Evolutionary conservation across 495 filamentous ascomycete species (phyloP).

Genomic region (Aspergillus sclerotioniger): DNA sequence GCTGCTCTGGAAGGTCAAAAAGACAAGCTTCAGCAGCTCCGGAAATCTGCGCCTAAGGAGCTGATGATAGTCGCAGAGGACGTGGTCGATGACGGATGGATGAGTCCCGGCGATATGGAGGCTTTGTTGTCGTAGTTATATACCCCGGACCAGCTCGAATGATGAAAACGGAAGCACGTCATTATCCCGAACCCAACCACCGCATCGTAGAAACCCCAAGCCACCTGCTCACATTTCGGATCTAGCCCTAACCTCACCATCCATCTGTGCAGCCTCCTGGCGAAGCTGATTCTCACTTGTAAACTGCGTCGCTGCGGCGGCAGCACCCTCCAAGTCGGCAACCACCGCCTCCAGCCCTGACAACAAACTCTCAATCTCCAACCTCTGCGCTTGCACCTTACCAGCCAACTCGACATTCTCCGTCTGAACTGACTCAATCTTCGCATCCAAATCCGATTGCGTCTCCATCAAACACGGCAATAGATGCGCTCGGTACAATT

Average conservation of each 20-base stretch:
- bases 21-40: slow-evolving; percentile 39
- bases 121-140: slow-evolving; percentile 32
- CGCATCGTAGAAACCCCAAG: neutral
- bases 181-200: slow-evolving; percentile 1
- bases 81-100: slow-evolving; percentile 51
- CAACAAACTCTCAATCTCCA: slow-evolving; percentile 70
- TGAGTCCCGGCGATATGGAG: slow-evolving; percentile 36
- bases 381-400: slow-evolving; percentile 62
- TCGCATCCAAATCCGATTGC: slow-evolving; percentile 57
- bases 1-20: slow-evolving; percentile 44
- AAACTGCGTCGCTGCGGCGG: slow-evolving; percentile 44
- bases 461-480: slow-evolving; percentile 62
- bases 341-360: slow-evolving; percentile 63
- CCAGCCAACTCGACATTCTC: slow-evolving; percentile 64
- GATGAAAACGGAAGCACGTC: neutral
- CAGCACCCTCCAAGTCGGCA: slow-evolving; percentile 66
- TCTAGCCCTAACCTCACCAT: slow-evolving; percentile 39
- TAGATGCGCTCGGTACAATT: slow-evolving; percentile 68
- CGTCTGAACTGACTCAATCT: slow-evolving; percentile 58
- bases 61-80: slow-evolving; percentile 42
- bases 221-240: slow-evolving; percentile 18
- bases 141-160: slow-evolving; percentile 3
- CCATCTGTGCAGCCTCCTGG: slow-evolving; percentile 43
- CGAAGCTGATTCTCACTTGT: slow-evolving; percentile 39
- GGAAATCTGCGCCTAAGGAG: slow-evolving; percentile 27